Evolutionary conservation across 192 early-diverging fungal species (phyloP).

Genomic region (Funneliformis geosporum): DNA sequence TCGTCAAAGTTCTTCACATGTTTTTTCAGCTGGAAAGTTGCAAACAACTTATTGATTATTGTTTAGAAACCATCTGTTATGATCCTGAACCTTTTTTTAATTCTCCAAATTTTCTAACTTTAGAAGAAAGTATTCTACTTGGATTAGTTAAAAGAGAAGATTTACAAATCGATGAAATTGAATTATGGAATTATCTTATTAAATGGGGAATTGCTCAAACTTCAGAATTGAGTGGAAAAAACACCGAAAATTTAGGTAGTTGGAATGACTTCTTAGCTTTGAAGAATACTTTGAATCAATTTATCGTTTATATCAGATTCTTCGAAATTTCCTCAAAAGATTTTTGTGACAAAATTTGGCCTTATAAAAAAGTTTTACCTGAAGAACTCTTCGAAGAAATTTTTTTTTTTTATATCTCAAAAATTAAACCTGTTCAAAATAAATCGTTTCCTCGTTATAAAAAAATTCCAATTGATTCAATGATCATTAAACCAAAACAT

Average conservation of each 20-base stretch:
- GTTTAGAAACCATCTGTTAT: neutral
- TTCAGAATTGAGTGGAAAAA: neutral
- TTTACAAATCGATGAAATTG: no score
- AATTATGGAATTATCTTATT: no score
- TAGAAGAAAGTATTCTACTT: no score
- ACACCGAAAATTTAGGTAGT: neutral
- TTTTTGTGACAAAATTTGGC: neutral
- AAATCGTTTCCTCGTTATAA: no score
- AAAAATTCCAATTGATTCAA: no score
- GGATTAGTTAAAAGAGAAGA: no score
- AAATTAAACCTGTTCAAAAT: no score
- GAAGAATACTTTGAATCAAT: neutral
- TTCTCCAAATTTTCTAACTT: no score
- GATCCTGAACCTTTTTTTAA: slow-evolving; percentile 10
- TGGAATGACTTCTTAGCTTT: neutral
- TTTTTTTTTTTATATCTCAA: neutral
- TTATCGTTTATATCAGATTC: neutral
- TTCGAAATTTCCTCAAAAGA: slow-evolving; percentile 12
- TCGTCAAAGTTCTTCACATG: slow-evolving; percentile 7
- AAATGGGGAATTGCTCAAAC: neutral
- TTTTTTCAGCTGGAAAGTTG: neutral
- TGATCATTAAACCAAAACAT: neutral
- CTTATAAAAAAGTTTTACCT: neutral
- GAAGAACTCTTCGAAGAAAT: neutral
- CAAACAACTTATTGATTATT: slow-evolving; percentile 8